phyloP scores from a whole-genome alignment of 768 basidiomycete species.

The Chalciporus chontae region DNA sequence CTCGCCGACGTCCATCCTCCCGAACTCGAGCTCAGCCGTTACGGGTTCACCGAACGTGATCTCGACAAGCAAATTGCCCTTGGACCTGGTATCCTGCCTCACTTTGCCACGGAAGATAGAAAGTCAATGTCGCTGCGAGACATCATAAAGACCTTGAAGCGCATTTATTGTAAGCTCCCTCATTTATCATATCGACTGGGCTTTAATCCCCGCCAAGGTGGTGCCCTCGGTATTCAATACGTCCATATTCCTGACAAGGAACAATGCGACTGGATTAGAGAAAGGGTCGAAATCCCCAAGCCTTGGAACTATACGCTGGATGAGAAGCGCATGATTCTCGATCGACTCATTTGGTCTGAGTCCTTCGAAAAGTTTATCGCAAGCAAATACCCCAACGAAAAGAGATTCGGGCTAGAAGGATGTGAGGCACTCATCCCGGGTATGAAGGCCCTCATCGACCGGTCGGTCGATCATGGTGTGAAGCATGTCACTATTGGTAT shows the following conservation, averaged over 20 bases:
- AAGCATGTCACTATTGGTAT: conserved; percentile 98
- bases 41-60: conserved; percentile 93
- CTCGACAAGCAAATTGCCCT: conserved; percentile 92
- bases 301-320: conserved; percentile 98
- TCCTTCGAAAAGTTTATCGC: conserved; percentile 98
- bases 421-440: conserved; percentile 97
- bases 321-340: conserved; percentile 98
- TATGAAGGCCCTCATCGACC: conserved; percentile 99
- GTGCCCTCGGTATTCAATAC: conserved; percentile 87
- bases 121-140: conserved; percentile 88
- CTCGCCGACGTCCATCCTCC: conserved; percentile 74
- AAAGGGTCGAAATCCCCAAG: conserved; percentile 90
- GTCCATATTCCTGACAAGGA: conserved; percentile 97
- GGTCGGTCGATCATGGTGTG: conserved; percentile 94
- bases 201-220: conserved; percentile 46
- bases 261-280: conserved; percentile 98
- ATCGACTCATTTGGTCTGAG: conserved; percentile 99
- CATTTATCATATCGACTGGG: not conserved
- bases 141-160: conserved; percentile 84
- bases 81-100: conserved; percentile 93
- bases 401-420: conserved; percentile 98
- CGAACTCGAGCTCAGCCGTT: conserved; percentile 90
- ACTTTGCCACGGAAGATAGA: conserved; percentile 84
- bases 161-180: conserved; percentile 82
- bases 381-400: conserved; percentile 98